Evolutionary conservation across 148 eudicot genomes (phyloP).

Genomic region (Pouteria glomerata): DNA sequence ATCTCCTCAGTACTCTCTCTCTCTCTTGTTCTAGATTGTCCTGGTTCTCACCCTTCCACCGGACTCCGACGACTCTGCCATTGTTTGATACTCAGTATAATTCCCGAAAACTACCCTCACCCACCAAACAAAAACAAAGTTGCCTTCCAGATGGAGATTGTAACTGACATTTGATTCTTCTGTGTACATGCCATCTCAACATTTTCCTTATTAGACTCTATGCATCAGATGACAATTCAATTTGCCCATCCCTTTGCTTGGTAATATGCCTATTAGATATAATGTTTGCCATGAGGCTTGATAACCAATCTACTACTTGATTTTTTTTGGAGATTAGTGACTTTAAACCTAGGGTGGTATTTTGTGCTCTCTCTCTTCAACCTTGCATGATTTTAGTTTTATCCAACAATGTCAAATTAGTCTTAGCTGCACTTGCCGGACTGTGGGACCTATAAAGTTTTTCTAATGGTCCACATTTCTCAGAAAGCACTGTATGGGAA

Average conservation of each 20-base stretch:
- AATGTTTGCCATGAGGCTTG: slow-evolving; percentile 5
- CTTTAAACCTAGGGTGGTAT: background rate
- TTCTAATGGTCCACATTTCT: background rate
- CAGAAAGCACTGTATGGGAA: background rate
- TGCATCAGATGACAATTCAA: background rate
- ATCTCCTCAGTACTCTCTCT: no score
- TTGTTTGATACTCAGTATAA: no score
- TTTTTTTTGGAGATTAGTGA: background rate
- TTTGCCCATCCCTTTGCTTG: background rate
- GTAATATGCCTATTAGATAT: background rate
- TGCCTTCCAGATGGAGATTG: background rate
- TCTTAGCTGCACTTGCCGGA: background rate
- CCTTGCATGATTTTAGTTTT: background rate
- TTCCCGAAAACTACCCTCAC: no score
- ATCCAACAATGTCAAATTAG: background rate
- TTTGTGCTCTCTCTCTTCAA: background rate
- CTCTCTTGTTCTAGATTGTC: no score
- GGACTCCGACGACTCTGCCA: no score
- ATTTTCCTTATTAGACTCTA: background rate
- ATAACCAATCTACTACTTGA: background rate
- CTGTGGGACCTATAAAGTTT: background rate
- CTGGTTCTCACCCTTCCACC: no score
- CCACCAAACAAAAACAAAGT: background rate
- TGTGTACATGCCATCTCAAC: background rate
- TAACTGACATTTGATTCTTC: slow-evolving; percentile 3